Percentiles rank a stretch among this genome's conserved stretches.
Evolutionary conservation across 1,284 basidiomycete species (phyloP).

Genomic region (Sporisorium exsertum): DNA sequence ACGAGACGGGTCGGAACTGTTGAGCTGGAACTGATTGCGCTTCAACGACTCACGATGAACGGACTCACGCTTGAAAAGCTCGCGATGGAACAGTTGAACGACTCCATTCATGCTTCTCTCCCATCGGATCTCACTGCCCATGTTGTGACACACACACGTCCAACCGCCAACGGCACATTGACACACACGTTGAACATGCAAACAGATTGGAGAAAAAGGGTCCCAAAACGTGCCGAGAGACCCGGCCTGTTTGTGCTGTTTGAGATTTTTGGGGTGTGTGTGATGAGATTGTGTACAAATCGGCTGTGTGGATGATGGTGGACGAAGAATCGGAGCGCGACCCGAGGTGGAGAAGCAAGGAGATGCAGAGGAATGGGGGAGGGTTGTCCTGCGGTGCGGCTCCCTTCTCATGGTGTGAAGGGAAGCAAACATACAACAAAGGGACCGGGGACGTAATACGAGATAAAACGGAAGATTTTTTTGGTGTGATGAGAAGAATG

Average conservation of each 20-base stretch:
- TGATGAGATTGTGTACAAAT: constrained; percentile 33
- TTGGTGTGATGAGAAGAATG: constrained; percentile 9
- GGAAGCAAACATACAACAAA: constrained; percentile 34
- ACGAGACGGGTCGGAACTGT: too few relatives aligned
- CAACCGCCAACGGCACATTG: too few relatives aligned
- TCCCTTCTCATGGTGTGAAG: neutral
- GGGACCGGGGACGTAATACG: constrained; percentile 27
- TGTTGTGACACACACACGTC: too few relatives aligned
- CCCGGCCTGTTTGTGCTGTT: constrained; percentile 46
- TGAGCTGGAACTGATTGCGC: too few relatives aligned
- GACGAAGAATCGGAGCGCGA: neutral
- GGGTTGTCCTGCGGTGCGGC: neutral
- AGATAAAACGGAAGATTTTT: constrained; percentile 2
- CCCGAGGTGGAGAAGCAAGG: neutral
- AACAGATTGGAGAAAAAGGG: constrained; percentile 9
- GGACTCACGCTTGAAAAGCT: too few relatives aligned
- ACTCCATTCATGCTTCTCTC: too few relatives aligned
- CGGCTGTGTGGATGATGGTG: constrained; percentile 2
- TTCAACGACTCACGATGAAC: too few relatives aligned
- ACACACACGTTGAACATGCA: too few relatives aligned
- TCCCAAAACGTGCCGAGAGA: constrained; percentile 38
- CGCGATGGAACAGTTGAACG: too few relatives aligned
- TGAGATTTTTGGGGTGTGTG: constrained; percentile 24
- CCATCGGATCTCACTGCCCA: too few relatives aligned
- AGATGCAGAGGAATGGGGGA: constrained; percentile 2